Evolutionary conservation across 2,329 filamentous ascomycete species (phyloP).

Genomic region (Didymella lethalis): DNA sequence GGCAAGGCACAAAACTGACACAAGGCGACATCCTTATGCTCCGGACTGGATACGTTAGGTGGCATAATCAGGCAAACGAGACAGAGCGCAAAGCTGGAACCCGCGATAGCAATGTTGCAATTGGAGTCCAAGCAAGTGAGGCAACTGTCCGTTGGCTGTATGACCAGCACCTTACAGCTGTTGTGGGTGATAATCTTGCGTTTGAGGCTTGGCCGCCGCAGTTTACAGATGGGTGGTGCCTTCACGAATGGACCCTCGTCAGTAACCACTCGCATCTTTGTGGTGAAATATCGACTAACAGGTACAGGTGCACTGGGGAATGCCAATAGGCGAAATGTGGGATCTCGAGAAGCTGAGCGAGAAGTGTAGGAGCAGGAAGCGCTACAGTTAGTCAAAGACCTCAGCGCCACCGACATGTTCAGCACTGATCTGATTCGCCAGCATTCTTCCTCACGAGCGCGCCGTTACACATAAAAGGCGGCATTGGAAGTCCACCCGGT

Average conservation of each 20-base stretch:
- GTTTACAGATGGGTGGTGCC: slow-evolving; percentile 41
- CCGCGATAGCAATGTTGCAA: slow-evolving; percentile 42
- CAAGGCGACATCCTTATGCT: slow-evolving; percentile 50
- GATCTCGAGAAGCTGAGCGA: slow-evolving; percentile 60
- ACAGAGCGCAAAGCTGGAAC: slow-evolving; percentile 41
- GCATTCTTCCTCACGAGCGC: slow-evolving; percentile 68
- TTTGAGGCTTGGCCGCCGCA: slow-evolving; percentile 51
- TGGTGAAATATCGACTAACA: too few species aligned
- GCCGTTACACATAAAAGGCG: slow-evolving; percentile 65
- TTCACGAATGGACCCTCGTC: slow-evolving; percentile 46
- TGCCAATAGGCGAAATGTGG: slow-evolving; percentile 50
- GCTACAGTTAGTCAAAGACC: slow-evolving; percentile 53
- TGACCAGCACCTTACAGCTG: slow-evolving; percentile 46
- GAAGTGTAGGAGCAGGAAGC: slow-evolving; percentile 61
- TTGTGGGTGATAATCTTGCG: slow-evolving; percentile 52
- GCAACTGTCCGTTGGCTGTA: slow-evolving; percentile 50
- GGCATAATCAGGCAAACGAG: slow-evolving; percentile 43
- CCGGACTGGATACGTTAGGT: slow-evolving; percentile 57
- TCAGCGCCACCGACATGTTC: background rate
- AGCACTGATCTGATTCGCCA: background rate
- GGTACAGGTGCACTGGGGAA: slow-evolving; percentile 28
- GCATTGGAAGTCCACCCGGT: slow-evolving; percentile 47
- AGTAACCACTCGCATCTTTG: too few species aligned
- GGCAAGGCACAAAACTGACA: slow-evolving; percentile 38
- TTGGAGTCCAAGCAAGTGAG: slow-evolving; percentile 46